phyloP scores from a whole-genome alignment of 2,329 filamentous ascomycete genomes.

The Akanthomyces muscarius region DNA sequence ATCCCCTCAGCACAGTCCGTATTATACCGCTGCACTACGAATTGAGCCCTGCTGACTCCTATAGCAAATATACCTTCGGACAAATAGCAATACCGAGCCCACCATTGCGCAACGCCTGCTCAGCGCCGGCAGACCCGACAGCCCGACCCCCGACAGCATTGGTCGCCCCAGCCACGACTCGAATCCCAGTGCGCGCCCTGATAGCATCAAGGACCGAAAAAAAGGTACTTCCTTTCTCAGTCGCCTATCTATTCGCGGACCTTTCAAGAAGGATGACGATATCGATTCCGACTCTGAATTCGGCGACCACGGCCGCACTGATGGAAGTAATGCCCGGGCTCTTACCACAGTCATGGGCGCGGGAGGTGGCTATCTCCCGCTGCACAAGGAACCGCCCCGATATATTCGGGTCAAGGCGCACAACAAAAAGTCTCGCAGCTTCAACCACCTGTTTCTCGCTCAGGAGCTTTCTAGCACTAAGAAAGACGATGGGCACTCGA shows the following conservation, averaged over 20 bases:
- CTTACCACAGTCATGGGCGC: conserved; percentile 73
- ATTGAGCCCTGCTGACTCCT: neutral
- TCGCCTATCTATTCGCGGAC: conserved; percentile 66
- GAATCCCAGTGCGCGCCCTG: conserved; percentile 23
- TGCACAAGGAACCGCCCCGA: conserved; percentile 80
- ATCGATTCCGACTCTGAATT: conserved; percentile 49
- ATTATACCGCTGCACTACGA: neutral
- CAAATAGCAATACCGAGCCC: conserved; percentile 34
- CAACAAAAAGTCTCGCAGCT: conserved; percentile 76
- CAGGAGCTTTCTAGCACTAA: conserved; percentile 74
- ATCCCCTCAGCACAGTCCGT: conserved; percentile 36
- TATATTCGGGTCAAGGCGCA: conserved; percentile 84
- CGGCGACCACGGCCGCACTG: conserved; percentile 38
- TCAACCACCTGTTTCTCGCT: conserved; percentile 84
- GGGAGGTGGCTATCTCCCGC: conserved; percentile 70
- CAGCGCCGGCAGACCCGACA: conserved; percentile 49
- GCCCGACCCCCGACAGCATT: conserved; percentile 40
- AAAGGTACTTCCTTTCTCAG: conserved; percentile 90
- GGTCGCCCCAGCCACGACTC: conserved; percentile 42
- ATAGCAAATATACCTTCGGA: conserved; percentile 39
- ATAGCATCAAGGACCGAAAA: conserved; percentile 39
- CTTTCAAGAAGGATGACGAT: conserved; percentile 67
- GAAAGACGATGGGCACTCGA: conserved; percentile 27
- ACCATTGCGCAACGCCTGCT: conserved; percentile 55
- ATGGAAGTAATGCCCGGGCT: conserved; percentile 78